Base-by-base conservation (phyloP, 2,329 filamentous ascomycete genomes). In the Fonsecaea pugnacius region DNA sequence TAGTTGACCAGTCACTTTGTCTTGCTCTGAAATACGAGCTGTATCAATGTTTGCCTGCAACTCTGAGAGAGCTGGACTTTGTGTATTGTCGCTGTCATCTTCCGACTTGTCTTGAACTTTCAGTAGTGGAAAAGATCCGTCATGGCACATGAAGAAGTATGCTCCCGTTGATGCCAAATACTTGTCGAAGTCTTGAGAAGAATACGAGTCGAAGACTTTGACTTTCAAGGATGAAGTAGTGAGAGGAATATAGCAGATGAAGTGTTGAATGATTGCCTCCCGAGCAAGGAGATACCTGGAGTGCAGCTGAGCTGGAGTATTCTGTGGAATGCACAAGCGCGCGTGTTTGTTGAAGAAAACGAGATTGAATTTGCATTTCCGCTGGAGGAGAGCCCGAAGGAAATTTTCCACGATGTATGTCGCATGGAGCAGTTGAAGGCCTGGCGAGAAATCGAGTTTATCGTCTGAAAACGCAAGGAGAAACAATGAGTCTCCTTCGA, bases 71-170 rank as follows among this genome's bases (percentile, higher is more conserved):
- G 43, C 18, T 4, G 7, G 21, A 2, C 9, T 8, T 18, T 43
- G 16, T 43, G 10, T 43, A 2, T 18, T n/a, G 21, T 24, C 10
- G 2, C 16, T 5, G 2, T 48, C 43, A 24, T 46, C 43, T 12
- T 48, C 21, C 8, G 12, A 24, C 12, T 48, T 27, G 21, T 48
- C 43, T 27, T 48, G 43, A 14, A 12, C 24, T 4, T 27, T 3
- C 18, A 10, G 12, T 4, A 2, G 18, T 48, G 43, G 43, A 24
- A 48, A 48, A 27, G 43, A 48, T 2, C 43, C 43, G 10, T 48
- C 43, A 48, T 48, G 43, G 9, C 43, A 48, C 43, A 48, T 24
- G 18, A 48, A 48, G 43, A 48, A 48, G 21, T 48, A 48, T 48
- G 43, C 43, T 27, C 43, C 43, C 27, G 43, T 27, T 48, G 43